Conservation (phyloP, 371 early-diverging fungal genomes). For the Rhizopus delemar region DNA sequence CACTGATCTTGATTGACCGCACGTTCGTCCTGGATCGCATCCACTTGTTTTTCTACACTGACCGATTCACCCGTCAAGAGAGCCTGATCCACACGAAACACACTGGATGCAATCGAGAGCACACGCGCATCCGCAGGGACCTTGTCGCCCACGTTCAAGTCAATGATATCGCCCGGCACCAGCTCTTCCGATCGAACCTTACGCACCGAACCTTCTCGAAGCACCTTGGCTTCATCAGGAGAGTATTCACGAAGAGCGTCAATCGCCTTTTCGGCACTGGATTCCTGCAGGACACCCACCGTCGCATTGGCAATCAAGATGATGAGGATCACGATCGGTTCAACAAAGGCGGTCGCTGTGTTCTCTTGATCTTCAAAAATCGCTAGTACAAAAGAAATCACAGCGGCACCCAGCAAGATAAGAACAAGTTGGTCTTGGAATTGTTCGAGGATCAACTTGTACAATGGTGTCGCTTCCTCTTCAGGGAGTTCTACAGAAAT, state of each 20-base stretch:
- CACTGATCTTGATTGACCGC: slow-evolving; percentile 94
- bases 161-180: slow-evolving; percentile 96
- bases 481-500: slow-evolving; percentile 66
- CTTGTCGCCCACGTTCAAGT: slow-evolving; percentile 90
- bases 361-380: slow-evolving; percentile 75
- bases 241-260: slow-evolving; percentile 94
- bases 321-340: slow-evolving; percentile 94
- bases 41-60: slow-evolving; percentile 81
- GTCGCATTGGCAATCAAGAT: slow-evolving; percentile 97
- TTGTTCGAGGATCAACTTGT: slow-evolving; percentile 92
- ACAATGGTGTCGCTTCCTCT: slow-evolving; percentile 88
- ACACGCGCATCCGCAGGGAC: slow-evolving; percentile 95
- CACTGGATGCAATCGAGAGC: slow-evolving; percentile 71
- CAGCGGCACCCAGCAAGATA: slow-evolving; percentile 90
- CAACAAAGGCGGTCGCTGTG: slow-evolving; percentile 86
- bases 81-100: slow-evolving; percentile 93
- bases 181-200: slow-evolving; percentile 80
- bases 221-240: slow-evolving; percentile 91
- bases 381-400: slow-evolving; percentile 91
- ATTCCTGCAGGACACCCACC: slow-evolving; percentile 96
- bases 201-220: slow-evolving; percentile 71
- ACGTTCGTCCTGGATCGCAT: slow-evolving; percentile 59
- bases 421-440: slow-evolving; percentile 97
- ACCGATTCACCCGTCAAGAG: slow-evolving; percentile 97
- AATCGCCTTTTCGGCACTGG: slow-evolving; percentile 95